Evolutionary conservation across 2,329 filamentous ascomycete species (phyloP).

Genomic region (Capronia coronata): DNA sequence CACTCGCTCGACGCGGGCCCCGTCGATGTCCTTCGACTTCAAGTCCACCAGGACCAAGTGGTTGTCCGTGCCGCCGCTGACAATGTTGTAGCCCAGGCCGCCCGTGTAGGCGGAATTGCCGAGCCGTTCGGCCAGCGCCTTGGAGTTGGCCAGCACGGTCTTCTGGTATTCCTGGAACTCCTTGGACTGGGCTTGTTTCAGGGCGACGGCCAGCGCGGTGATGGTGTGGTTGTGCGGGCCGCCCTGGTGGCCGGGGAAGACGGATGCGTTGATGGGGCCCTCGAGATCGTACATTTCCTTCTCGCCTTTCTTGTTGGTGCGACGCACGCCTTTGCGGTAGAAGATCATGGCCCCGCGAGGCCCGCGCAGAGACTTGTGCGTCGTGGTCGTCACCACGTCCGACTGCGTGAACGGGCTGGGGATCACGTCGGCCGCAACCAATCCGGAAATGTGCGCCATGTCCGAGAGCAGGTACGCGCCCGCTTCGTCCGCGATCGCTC

Average conservation of each 20-base stretch:
- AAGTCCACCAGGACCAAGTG: slow-evolving; percentile 91
- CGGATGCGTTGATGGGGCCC: slow-evolving; percentile 85
- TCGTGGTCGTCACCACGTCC: slow-evolving; percentile 95
- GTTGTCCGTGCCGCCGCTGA: slow-evolving; percentile 93
- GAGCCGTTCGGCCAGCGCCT: slow-evolving; percentile 63
- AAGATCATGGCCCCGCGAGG: slow-evolving; percentile 97
- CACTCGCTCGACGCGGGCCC: slow-evolving; percentile 86
- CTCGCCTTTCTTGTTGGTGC: slow-evolving; percentile 78
- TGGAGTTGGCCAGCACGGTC: slow-evolving; percentile 82
- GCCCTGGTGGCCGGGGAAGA: slow-evolving; percentile 97
- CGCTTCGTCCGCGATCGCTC: slow-evolving; percentile 81
- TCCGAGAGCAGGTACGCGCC: slow-evolving; percentile 90
- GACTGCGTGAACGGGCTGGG: slow-evolving; percentile 82
- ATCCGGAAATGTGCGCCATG: slow-evolving; percentile 94
- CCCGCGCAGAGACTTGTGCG: slow-evolving; percentile 93
- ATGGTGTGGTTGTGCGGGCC: slow-evolving; percentile 99
- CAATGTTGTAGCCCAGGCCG: slow-evolving; percentile 75
- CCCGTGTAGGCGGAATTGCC: slow-evolving; percentile 66
- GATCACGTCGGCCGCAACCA: slow-evolving; percentile 86
- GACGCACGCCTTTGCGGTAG: slow-evolving; percentile 86
- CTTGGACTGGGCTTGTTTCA: slow-evolving; percentile 83
- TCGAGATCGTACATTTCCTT: slow-evolving; percentile 87
- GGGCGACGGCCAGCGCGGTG: slow-evolving; percentile 83
- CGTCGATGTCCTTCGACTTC: slow-evolving; percentile 80
- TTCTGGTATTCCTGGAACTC: slow-evolving; percentile 93